Percentiles rank a stretch among this genome's conserved stretches.
Evolutionary conservation across 2,329 filamentous ascomycete species (phyloP).

Genomic region (Furcasterigmium furcatum): DNA sequence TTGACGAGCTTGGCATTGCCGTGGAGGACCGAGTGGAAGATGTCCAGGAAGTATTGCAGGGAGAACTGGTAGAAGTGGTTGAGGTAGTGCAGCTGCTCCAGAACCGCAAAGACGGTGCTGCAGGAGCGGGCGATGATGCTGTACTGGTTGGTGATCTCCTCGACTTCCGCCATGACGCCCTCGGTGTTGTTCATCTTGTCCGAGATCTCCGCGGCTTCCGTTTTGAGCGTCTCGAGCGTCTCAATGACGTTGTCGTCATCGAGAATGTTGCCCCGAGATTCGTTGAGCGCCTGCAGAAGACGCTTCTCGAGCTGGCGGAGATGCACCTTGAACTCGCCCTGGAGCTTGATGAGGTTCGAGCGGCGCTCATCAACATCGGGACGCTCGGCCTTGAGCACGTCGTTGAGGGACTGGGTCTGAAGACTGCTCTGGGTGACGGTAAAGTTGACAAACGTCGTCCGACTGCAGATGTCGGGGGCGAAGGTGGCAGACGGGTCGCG

Average conservation of each 20-base stretch:
- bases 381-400: conserved; percentile 94
- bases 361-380: conserved; percentile 95
- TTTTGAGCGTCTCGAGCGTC: conserved; percentile 96
- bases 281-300: conserved; percentile 90
- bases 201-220: conserved; percentile 93
- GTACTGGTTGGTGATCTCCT: conserved; percentile 93
- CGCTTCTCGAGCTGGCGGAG: conserved; percentile 93
- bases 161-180: conserved; percentile 96
- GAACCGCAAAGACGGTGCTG: conserved; percentile 93
- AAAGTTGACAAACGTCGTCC: conserved; percentile 99
- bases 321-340: conserved; percentile 99
- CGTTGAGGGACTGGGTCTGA: conserved; percentile 95
- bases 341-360: conserved; percentile 96
- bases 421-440: conserved; percentile 98
- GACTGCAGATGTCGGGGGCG: conserved; percentile 93
- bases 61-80: conserved; percentile 99
- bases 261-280: conserved; percentile 94
- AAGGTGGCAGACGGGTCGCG: conserved; percentile 95
- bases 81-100: conserved; percentile 96
- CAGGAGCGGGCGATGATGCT: conserved; percentile 89
- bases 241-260: conserved; percentile 98
- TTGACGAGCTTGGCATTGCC: conserved; percentile 70
- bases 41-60: conserved; percentile 94
- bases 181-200: conserved; percentile 95
- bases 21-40: conserved; percentile 89